Evolutionary conservation across 2,329 filamentous ascomycete species (phyloP), one percentile per base, ranked within the genome.

Genomic region (Penicillium sp.): DNA sequence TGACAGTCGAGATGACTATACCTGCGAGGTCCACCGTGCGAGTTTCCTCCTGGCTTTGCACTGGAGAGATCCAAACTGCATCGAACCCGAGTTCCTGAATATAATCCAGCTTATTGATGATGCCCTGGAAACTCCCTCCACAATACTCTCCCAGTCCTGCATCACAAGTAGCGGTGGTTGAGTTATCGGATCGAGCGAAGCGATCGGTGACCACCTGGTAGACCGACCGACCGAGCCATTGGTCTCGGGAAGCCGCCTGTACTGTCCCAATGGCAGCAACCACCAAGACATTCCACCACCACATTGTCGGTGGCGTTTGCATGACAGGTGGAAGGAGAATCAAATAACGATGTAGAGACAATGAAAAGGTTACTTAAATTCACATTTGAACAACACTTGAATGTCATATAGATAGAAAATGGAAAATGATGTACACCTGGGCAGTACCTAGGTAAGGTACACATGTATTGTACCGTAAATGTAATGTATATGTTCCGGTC

Each of bases 1-100:
- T 78, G 77, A 74, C 76, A 80, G 66, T 80, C 80, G 15, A 78
- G 78, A 64, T 80, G 77, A 56, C 73, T n/a, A 68, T 70, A 48
- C 75, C 75, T 41, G 25, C 40, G 19, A 53, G 51, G 58, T 75
- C 73, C 33, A 71, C 65, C 63, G 74, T 73, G 31, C 66, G 53
- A 7, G 65, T 60, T 13, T 68, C 53, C 8, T 78, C 56, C 36
- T 80, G 72, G 40, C 65, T 65, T 19, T 75, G 76, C 21, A 79
- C 71, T 0, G 78, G 78, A 2, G 76, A 77, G 46, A 80, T 80
- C 78, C 78, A 80, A 45, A 81, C 74, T 9, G 79, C 78, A 56
- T 77, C 76, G 59, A 81, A 81, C 2, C 79, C 78, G 64, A 79
- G 72, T 19, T 66, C 70, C 58, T 80, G 73, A 60, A 81, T 81